Evolutionary conservation across 495 filamentous ascomycete genomes (phyloP), one percentile per base, ranked within the genome.

Genomic region (Podospora fimiseda): DNA sequence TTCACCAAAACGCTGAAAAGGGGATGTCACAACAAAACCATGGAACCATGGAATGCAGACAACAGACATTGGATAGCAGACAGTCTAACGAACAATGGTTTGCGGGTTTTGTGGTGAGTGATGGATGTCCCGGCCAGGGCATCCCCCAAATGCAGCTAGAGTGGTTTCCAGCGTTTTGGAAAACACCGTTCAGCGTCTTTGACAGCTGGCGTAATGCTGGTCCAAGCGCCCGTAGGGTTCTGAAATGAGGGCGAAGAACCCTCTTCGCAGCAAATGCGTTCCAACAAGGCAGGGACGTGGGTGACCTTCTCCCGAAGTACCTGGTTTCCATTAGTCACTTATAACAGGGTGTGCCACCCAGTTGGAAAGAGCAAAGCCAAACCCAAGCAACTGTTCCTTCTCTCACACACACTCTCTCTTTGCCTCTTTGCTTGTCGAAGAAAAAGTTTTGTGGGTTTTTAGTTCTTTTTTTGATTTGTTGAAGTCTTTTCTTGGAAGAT

Each of bases 281-380:
- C 40, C 52, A 50, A 58, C 40, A 41, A 30, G 48, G 51, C 39
- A 52, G 56, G 24, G 48, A 50, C 46, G 21, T 42, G 43, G 50
- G 60, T 56, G 57, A 63, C 60, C 50, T 60, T 19, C 49, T 45
- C 43, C 42, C 49, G 18, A 60, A 60, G 60, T 57, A 57, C 60
- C 57, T 57, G 50, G 57, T 57, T 56, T 53, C 20, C 45, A 57
- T 60, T 60, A 55, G 60, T 60, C 51, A 56, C 51, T 63, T 63
- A 63, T 60, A 63, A 55, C 60, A 52, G 53, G 54, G 60, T 51
- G 60, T 48, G 50, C 53, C 60, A 51, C 55, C 51, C 57, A 36
- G 51, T 36, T 50, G 56, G 52, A 61, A 56, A 51, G 55, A 50
- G 33, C 39, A 20, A 51, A 47, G 41, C 38, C 37, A n/a, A 45